Percentiles rank a stretch among this genome's conserved stretches.
Evolutionary conservation across 331 rosid genomes (phyloP).

Genomic region (Quercus tomentella): DNA sequence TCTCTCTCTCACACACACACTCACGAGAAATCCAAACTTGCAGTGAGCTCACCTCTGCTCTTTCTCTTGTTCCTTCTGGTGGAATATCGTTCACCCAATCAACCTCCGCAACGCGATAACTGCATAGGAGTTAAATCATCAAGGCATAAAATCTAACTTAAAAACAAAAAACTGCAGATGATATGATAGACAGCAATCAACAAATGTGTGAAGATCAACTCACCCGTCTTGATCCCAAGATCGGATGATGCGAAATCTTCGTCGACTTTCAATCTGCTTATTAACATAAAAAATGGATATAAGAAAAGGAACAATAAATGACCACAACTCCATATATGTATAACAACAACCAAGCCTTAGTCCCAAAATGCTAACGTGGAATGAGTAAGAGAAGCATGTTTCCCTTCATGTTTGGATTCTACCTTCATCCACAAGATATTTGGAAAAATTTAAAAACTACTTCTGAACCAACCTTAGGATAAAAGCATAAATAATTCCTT

Average conservation of each 20-base stretch:
- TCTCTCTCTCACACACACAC: neutral
- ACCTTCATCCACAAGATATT: neutral
- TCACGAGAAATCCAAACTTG: slow-evolving; percentile 17
- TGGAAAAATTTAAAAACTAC: neutral
- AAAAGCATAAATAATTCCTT: neutral
- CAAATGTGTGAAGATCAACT: slow-evolving; percentile 16
- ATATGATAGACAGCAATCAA: slow-evolving; percentile 13
- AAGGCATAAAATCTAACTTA: slow-evolving; percentile 18
- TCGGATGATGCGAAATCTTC: slow-evolving; percentile 69
- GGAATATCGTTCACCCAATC: slow-evolving; percentile 84
- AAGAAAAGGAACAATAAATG: neutral
- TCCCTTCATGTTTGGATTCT: neutral
- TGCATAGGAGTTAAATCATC: slow-evolving; percentile 31
- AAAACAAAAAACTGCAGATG: slow-evolving; percentile 10
- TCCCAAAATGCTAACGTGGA: neutral
- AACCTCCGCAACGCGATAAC: slow-evolving; percentile 94
- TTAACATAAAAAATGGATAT: neutral
- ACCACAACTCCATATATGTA: neutral
- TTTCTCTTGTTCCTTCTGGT: slow-evolving; percentile 66
- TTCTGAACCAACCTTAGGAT: neutral
- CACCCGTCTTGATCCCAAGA: slow-evolving; percentile 96
- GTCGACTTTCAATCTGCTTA: slow-evolving; percentile 85
- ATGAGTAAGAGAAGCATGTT: neutral
- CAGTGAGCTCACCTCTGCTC: slow-evolving; percentile 55
- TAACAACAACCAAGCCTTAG: too few species aligned